Conservation (phyloP, 306 rosid genomes). For the Citrullus colocynthis region DNA sequence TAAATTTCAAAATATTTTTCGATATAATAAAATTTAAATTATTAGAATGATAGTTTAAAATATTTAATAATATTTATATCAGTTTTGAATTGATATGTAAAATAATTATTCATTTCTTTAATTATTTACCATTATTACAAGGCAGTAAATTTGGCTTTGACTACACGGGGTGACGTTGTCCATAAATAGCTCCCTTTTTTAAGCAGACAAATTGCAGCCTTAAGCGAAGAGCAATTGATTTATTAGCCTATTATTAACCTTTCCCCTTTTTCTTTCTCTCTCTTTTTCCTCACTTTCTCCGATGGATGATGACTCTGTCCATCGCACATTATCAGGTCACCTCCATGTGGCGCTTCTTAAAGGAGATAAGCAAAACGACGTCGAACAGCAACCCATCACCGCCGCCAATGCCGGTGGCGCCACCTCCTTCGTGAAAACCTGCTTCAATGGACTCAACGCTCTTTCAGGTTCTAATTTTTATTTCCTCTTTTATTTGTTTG, state of each 20-base stretch:
- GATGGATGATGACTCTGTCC: neutral
- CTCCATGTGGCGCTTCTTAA: neutral
- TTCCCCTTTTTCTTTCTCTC: neutral
- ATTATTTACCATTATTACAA: neutral
- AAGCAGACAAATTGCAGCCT: neutral
- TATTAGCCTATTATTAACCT: neutral
- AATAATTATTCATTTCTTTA: too few relatives aligned
- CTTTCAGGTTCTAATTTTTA: neutral
- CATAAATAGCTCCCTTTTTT: neutral
- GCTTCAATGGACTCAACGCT: conserved; percentile 2
- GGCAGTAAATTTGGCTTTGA: neutral
- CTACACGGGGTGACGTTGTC: neutral
- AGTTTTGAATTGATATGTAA: too few relatives aligned
- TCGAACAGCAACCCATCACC: neutral
- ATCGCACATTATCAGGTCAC: neutral
- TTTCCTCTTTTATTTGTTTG: neutral
- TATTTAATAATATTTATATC: too few relatives aligned
- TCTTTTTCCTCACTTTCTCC: neutral
- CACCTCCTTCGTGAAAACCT: neutral
- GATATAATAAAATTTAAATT: too few relatives aligned
- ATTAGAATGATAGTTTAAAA: too few relatives aligned
- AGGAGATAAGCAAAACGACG: neutral
- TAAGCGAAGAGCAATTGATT: neutral
- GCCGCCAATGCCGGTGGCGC: neutral
- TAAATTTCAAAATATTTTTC: too few relatives aligned